phyloP scores from a whole-genome alignment of 805 yeast species.

The Kazachstania viticola region DNA sequence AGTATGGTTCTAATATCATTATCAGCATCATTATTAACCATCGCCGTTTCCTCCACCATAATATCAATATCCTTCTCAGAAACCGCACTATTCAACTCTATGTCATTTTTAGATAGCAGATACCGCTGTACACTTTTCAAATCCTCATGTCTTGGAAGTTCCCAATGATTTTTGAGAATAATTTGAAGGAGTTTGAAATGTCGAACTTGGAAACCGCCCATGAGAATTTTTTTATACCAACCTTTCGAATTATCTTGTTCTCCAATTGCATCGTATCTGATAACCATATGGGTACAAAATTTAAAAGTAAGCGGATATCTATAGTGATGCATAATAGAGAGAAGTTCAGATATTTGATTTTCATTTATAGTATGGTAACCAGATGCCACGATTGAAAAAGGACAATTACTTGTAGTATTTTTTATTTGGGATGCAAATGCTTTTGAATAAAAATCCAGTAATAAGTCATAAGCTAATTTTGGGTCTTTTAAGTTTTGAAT shows the following conservation, averaged over 20 bases:
- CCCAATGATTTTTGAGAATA: conserved; percentile 15
- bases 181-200: conserved; percentile 12
- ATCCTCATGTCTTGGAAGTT: conserved; percentile 17
- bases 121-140: too few relatives aligned
- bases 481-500: conserved; percentile 12
- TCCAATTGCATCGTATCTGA: conserved; percentile 8
- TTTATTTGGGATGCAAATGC: conserved; percentile 5
- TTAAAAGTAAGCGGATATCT: conserved; percentile 17
- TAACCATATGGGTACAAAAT: conserved; percentile 17
- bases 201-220: conserved; percentile 14
- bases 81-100: too few relatives aligned
- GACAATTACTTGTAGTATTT: conserved; percentile 7
- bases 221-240: conserved; percentile 20
- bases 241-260: conserved; percentile 14
- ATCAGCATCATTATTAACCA: not conserved
- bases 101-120: too few relatives aligned
- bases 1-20: too few relatives aligned
- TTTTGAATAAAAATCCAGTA: conserved; percentile 14
- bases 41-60: too few relatives aligned
- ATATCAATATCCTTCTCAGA: too few relatives aligned
- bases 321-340: conserved; percentile 15
- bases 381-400: conserved; percentile 20
- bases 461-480: conserved; percentile 15
- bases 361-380: conserved; percentile 9
- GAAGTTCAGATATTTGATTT: conserved; percentile 9